Conservation (phyloP, 371 early-diverging fungal species). For the Furculomyces boomerangus region DNA sequence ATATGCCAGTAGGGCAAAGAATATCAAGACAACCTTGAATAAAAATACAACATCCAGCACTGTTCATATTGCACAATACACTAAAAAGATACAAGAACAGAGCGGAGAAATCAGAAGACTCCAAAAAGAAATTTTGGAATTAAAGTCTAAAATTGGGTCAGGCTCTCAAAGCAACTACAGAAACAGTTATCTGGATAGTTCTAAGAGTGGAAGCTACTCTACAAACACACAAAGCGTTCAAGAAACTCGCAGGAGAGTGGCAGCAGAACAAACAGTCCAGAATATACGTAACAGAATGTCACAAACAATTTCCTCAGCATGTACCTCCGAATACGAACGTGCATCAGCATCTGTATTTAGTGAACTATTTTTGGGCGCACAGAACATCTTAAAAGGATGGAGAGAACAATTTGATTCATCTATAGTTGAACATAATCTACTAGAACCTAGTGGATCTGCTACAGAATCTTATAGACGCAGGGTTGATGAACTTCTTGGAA, state of each 20-base stretch:
- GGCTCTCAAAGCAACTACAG: slow-evolving; percentile 4
- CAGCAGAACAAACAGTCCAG: slow-evolving; percentile 19
- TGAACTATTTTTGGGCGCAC: slow-evolving; percentile 10
- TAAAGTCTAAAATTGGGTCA: slow-evolving; percentile 1
- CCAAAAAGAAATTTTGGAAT: slow-evolving; percentile 18
- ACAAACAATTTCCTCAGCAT: slow-evolving; percentile 16
- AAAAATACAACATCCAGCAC: slow-evolving; percentile 33
- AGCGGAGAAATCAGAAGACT: slow-evolving; percentile 29
- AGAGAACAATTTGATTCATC: slow-evolving; percentile 16
- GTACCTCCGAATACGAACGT: slow-evolving; percentile 19
- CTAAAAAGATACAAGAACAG: slow-evolving; percentile 33
- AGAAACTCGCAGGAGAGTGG: slow-evolving; percentile 18
- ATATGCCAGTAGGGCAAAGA: slow-evolving; percentile 59
- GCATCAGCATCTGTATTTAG: slow-evolving; percentile 15
- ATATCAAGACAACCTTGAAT: slow-evolving; percentile 44
- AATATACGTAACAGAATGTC: slow-evolving; percentile 22
- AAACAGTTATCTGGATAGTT: not conserved
- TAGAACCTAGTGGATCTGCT: not conserved
- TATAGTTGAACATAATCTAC: slow-evolving; percentile 9
- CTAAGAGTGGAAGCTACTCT: slow-evolving; percentile 8
- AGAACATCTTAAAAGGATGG: slow-evolving; percentile 13
- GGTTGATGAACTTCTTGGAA: slow-evolving; percentile 27
- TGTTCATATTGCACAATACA: slow-evolving; percentile 38
- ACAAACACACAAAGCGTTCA: slow-evolving; percentile 16
- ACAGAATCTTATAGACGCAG: slow-evolving; percentile 13